Percentiles rank a stretch among this genome's conserved stretches.
These are phyloP conservation scores for Tolypocladium paradoxum DNA, from an alignment of 2,329 filamentous ascomycete species.

Conservation along the genomic window DNA sequence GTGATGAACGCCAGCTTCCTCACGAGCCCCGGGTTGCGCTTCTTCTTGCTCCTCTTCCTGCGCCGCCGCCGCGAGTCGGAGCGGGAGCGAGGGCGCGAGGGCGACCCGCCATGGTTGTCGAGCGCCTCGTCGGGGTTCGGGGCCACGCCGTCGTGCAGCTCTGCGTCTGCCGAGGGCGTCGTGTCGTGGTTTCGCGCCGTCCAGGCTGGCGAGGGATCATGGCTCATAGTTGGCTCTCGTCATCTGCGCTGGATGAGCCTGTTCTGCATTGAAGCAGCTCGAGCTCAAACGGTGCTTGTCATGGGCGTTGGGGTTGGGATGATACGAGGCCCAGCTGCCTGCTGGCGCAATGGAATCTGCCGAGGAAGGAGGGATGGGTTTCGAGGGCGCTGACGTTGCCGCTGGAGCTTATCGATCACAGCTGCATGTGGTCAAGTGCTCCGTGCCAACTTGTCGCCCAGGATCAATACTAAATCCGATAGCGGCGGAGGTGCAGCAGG, in stretches of 20 bases:
- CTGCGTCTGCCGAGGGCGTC: not conserved
- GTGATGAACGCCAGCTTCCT: slow-evolving; percentile 52
- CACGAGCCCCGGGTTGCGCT: slow-evolving; percentile 30
- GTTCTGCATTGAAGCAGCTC: slow-evolving; percentile 19
- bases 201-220: slow-evolving; percentile 23
- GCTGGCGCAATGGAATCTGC: not conserved
- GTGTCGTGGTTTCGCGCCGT: slow-evolving; percentile 1
- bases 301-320: slow-evolving; percentile 6
- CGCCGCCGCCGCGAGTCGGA: slow-evolving; percentile 20
- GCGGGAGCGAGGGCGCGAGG: slow-evolving; percentile 11
- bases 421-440: not conserved
- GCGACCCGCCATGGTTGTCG: slow-evolving; percentile 4
- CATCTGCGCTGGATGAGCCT: slow-evolving; percentile 19
- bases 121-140: not conserved
- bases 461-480: slow-evolving; percentile 4
- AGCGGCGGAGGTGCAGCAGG: not conserved
- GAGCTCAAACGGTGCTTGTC: slow-evolving; percentile 8
- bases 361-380: not conserved
- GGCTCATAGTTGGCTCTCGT: slow-evolving; percentile 36
- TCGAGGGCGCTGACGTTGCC: not conserved
- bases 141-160: not conserved
- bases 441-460: not conserved
- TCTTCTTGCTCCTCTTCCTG: slow-evolving; percentile 25
- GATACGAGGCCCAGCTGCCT: not conserved
- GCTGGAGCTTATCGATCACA: not conserved